Percentiles rank a stretch among this genome's conserved stretches.
phyloP scores from a whole-genome alignment of 2,329 filamentous ascomycete genomes.

The Colletotrichum coccodes region DNA sequence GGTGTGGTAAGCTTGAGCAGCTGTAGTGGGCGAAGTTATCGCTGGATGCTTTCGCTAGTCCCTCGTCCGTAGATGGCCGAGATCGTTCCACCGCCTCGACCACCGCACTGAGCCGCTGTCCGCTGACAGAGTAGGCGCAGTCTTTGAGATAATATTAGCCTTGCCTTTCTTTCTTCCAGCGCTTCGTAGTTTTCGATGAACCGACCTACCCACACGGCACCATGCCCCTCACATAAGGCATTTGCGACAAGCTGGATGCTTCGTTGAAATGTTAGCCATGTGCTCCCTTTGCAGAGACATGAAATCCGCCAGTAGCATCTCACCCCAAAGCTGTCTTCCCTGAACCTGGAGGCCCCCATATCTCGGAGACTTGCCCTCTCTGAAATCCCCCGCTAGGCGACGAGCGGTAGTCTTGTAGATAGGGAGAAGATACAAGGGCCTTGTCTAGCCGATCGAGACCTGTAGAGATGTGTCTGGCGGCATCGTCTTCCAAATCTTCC shows the following conservation, averaged over 20 bases:
- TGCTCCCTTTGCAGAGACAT: slow-evolving; percentile 15
- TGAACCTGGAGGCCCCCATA: slow-evolving; percentile 87
- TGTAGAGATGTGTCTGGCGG: slow-evolving; percentile 64
- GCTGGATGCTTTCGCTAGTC: slow-evolving; percentile 2
- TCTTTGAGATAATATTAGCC: slow-evolving; percentile 39
- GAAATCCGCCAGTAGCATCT: slow-evolving; percentile 41
- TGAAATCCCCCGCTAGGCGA: slow-evolving; percentile 67
- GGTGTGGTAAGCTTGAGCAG: slow-evolving; percentile 73
- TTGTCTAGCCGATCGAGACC: slow-evolving; percentile 64
- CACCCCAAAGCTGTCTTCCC: slow-evolving; percentile 89
- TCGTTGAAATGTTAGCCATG: slow-evolving; percentile 25
- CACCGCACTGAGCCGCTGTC: slow-evolving; percentile 47
- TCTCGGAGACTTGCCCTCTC: slow-evolving; percentile 83
- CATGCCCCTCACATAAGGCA: slow-evolving; percentile 67
- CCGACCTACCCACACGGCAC: slow-evolving; percentile 86
- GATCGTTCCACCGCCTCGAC: slow-evolving; percentile 28
- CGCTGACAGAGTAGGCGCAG: slow-evolving; percentile 52
- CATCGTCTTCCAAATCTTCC: slow-evolving; percentile 64
- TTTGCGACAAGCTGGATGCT: slow-evolving; percentile 78
- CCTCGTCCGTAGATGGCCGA: slow-evolving; percentile 13
- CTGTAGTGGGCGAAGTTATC: slow-evolving; percentile 57
- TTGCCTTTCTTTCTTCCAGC: background rate
- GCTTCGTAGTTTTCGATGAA: slow-evolving; percentile 38
- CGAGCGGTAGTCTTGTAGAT: slow-evolving; percentile 15
- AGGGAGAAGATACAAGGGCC: slow-evolving; percentile 48